Evolutionary conservation across 2,329 filamentous ascomycete species (phyloP).

Genomic region (Epichloe hybrida): DNA sequence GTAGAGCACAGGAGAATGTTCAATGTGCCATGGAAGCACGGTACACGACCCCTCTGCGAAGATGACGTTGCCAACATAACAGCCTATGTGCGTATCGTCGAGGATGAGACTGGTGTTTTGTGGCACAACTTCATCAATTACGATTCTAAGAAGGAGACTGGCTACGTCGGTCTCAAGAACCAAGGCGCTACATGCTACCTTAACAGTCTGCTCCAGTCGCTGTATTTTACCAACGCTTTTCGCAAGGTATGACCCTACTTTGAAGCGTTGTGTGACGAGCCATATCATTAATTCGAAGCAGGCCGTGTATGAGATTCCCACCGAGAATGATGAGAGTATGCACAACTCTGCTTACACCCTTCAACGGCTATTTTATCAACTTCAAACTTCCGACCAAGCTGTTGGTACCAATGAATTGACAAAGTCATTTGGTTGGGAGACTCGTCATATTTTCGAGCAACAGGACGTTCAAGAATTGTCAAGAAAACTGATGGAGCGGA

Average conservation of each 20-base stretch:
- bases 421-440: slow-evolving; percentile 96
- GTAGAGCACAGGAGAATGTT: slow-evolving; percentile 80
- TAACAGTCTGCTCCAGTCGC: slow-evolving; percentile 70
- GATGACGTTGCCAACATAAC: slow-evolving; percentile 68
- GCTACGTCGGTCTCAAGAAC: slow-evolving; percentile 91
- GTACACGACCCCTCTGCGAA: slow-evolving; percentile 61
- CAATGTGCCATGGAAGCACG: slow-evolving; percentile 59
- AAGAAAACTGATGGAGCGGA: slow-evolving; percentile 89
- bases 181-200: slow-evolving; percentile 88
- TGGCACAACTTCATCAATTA: slow-evolving; percentile 93
- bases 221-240: slow-evolving; percentile 86
- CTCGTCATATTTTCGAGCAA: slow-evolving; percentile 93
- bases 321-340: slow-evolving; percentile 66
- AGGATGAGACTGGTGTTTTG: slow-evolving; percentile 76
- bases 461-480: slow-evolving; percentile 97
- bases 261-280: neutral
- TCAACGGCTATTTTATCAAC: slow-evolving; percentile 85
- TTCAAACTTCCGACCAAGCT: slow-evolving; percentile 73
- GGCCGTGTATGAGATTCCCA: slow-evolving; percentile 96
- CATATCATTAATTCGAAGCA: slow-evolving; percentile 21
- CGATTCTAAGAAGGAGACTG: slow-evolving; percentile 98
- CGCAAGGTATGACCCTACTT: slow-evolving; percentile 51
- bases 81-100: slow-evolving; percentile 67
- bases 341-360: slow-evolving; percentile 87
- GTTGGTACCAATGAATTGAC: slow-evolving; percentile 90